These are phyloP conservation scores for Baorangia bicolor DNA, from an alignment of 768 basidiomycete species.

Conservation along the genomic window DNA sequence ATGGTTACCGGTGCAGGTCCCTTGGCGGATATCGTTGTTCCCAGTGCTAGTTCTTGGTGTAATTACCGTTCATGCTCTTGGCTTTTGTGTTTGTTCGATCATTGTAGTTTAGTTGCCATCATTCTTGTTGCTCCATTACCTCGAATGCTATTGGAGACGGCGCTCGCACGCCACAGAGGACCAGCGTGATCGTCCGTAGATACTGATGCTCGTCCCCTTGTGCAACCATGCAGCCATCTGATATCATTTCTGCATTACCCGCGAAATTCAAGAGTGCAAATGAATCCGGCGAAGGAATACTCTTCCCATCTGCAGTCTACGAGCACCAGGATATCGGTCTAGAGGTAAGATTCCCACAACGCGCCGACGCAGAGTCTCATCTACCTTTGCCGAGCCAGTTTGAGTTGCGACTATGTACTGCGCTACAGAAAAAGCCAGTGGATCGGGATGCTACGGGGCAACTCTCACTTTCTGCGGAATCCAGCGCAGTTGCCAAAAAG, in stretches of 20 bases:
- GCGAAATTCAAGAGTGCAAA: conserved; percentile 57
- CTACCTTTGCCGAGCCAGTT: conserved; percentile 50
- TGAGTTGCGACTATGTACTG: conserved; percentile 82
- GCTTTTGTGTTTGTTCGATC: background rate
- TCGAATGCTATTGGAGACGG: background rate
- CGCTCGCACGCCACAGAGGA: conserved; percentile 11
- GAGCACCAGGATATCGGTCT: conserved; percentile 60
- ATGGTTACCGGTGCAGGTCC: background rate
- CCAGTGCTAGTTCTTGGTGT: background rate
- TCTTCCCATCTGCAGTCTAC: conserved; percentile 73
- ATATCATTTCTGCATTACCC: conserved; percentile 57
- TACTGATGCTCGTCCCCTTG: background rate
- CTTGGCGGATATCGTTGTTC: background rate
- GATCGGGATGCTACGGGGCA: conserved; percentile 46
- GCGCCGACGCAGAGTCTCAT: background rate
- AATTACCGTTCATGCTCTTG: background rate
- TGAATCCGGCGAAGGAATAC: conserved; percentile 64
- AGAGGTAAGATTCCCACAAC: conserved; percentile 46
- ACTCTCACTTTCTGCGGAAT: conserved; percentile 25
- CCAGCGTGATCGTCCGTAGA: background rate
- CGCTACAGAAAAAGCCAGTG: conserved; percentile 73
- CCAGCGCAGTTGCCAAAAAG: conserved; percentile 26
- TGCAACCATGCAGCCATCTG: conserved; percentile 29
- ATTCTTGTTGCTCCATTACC: background rate
- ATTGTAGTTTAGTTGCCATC: conserved; percentile 2